Conservation (phyloP, 139 green algal species). For the Ettlia oleoabundans region DNA sequence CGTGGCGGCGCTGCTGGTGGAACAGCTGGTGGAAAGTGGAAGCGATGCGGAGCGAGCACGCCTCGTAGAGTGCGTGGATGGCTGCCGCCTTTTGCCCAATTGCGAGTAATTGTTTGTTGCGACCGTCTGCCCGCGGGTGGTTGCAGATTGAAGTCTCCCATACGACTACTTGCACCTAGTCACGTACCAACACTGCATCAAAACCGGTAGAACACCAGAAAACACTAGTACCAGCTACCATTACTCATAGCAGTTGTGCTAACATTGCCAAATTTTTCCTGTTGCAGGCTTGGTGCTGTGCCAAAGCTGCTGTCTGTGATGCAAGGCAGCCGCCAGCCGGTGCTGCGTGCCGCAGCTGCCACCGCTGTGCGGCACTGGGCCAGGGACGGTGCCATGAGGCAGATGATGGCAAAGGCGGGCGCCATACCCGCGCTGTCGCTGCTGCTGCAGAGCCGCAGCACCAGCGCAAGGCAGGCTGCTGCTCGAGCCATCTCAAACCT, state of each 20-base stretch:
- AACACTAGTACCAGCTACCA: not conserved
- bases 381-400: not conserved
- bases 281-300: slow-evolving; percentile 5
- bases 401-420: slow-evolving; percentile 23
- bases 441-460: slow-evolving; percentile 38
- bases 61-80: slow-evolving; percentile 1
- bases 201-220: not conserved
- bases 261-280: not conserved
- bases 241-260: too few species aligned
- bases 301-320: slow-evolving; percentile 27
- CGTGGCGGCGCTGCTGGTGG: slow-evolving; percentile 29
- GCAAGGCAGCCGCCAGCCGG: slow-evolving; percentile 23
- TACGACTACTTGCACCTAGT: not conserved
- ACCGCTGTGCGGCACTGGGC: slow-evolving; percentile 33
- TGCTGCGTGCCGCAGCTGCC: slow-evolving; percentile 20
- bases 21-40: slow-evolving; percentile 3
- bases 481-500: slow-evolving; percentile 42
- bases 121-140: too few species aligned
- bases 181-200: not conserved
- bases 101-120: too few species aligned
- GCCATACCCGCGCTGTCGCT: slow-evolving; percentile 27
- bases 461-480: slow-evolving; percentile 27
- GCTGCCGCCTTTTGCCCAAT: not conserved
- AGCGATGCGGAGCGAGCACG: not conserved
- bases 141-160: not conserved